Conservation (phyloP, 1,284 basidiomycete species). For the Puccinia hordei region DNA sequence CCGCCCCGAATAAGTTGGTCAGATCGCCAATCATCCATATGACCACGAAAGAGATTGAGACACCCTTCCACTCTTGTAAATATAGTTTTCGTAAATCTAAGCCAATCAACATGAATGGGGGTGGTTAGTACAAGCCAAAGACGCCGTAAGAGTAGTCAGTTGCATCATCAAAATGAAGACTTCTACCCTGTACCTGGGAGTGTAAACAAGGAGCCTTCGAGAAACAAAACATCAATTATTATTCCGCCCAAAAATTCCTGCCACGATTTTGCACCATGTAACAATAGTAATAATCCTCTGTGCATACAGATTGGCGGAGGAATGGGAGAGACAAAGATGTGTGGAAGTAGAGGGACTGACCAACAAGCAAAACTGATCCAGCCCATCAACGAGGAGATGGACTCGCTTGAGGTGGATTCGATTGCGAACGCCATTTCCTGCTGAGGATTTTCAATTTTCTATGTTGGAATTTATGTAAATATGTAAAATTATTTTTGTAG, state of each 20-base stretch:
- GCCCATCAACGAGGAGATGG: conserved; percentile 40
- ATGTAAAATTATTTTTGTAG: no score
- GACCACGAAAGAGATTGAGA: conserved; percentile 25
- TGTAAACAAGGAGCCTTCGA: conserved; percentile 32
- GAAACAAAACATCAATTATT: not conserved
- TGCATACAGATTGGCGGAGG: not conserved
- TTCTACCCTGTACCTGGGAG: not conserved
- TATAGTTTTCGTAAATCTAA: conserved; percentile 49
- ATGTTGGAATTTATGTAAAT: no score
- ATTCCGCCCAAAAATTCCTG: no score
- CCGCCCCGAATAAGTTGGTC: conserved; percentile 36
- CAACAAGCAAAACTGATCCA: conserved; percentile 47
- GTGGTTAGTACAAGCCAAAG: not conserved
- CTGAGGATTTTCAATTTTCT: not conserved
- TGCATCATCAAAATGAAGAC: not conserved
- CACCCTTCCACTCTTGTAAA: conserved; percentile 34
- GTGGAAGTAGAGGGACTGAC: conserved; percentile 15
- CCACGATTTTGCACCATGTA: not conserved
- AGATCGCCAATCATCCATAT: conserved; percentile 49
- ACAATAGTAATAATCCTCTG: not conserved
- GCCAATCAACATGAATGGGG: not conserved
- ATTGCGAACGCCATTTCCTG: conserved; percentile 15
- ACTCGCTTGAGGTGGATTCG: not conserved
- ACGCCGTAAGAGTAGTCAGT: not conserved
- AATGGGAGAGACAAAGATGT: not conserved